phyloP scores from a whole-genome alignment of 345 rosid species.

The Populus davidiana region DNA sequence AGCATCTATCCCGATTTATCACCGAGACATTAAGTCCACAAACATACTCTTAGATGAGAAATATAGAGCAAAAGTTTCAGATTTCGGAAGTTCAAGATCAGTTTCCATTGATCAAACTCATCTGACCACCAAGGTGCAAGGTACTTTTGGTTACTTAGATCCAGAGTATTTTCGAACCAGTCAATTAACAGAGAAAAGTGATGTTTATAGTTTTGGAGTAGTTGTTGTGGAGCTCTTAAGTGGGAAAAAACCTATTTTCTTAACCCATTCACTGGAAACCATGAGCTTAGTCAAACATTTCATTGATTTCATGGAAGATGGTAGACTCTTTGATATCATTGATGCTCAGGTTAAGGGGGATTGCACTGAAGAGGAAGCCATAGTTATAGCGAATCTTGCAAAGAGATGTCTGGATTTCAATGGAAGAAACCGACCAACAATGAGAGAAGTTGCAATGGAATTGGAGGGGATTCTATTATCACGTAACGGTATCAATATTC shows the following conservation, averaged over 20 bases:
- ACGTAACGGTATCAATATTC: not conserved
- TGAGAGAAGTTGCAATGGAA: constrained; percentile 15
- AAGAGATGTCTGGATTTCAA: not conserved
- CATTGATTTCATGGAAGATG: constrained; percentile 1
- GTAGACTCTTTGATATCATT: not conserved
- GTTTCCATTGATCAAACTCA: too few species aligned
- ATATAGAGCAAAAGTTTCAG: constrained; percentile 19
- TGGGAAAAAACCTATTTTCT: constrained; percentile 14
- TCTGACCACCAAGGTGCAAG: constrained; percentile 25
- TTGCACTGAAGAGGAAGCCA: not conserved
- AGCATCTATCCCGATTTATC: constrained; percentile 14
- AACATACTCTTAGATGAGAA: constrained; percentile 27
- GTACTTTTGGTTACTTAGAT: constrained; percentile 31
- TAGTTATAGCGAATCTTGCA: constrained; percentile 11
- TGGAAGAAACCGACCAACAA: constrained; percentile 7
- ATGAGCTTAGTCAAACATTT: constrained; percentile 16
- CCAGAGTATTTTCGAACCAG: constrained; percentile 9
- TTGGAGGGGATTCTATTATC: constrained; percentile 7
- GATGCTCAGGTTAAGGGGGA: not conserved
- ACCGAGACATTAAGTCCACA: constrained; percentile 17
- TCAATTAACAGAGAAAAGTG: constrained; percentile 19
- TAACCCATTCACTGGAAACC: not conserved
- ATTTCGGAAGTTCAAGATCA: constrained; percentile 26
- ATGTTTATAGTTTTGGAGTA: constrained; percentile 29
- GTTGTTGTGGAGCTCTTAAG: constrained; percentile 17